A percentile compares a stretch with the other conserved stretches of the same genome.
These are phyloP conservation scores for Lentinula guzmanii DNA, from an alignment of 768 basidiomycete genomes.

Conservation along the genomic window DNA sequence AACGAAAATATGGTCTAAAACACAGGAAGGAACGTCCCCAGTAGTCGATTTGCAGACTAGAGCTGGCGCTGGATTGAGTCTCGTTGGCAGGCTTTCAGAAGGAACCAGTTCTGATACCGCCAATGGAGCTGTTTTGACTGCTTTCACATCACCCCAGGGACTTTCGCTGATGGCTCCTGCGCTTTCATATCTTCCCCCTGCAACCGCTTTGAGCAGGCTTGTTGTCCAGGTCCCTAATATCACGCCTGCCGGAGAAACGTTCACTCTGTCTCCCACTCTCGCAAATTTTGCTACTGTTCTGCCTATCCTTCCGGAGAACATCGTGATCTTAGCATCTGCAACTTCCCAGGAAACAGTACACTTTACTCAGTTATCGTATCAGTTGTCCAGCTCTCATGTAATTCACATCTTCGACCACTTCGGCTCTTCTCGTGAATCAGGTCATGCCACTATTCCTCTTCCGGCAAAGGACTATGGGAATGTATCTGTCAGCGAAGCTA, in stretches of 20 bases:
- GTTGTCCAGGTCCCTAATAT: slow-evolving; percentile 81
- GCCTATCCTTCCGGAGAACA: slow-evolving; percentile 54
- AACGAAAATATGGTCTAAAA: slow-evolving; percentile 59
- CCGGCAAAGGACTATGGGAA: slow-evolving; percentile 21
- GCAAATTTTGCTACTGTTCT: slow-evolving; percentile 58
- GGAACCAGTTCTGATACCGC: slow-evolving; percentile 67
- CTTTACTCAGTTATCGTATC: slow-evolving; percentile 73
- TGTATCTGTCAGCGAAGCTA: slow-evolving; percentile 36
- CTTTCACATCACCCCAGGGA: slow-evolving; percentile 80
- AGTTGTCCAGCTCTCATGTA: slow-evolving; percentile 58
- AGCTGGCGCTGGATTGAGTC: slow-evolving; percentile 74
- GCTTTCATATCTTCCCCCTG: slow-evolving; percentile 63
- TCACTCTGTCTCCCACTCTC: slow-evolving; percentile 74
- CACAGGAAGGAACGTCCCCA: slow-evolving; percentile 35
- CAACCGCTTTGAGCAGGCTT: slow-evolving; percentile 59
- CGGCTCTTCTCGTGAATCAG: slow-evolving; percentile 69
- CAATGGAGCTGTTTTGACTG: slow-evolving; percentile 58
- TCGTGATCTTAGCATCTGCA: slow-evolving; percentile 76
- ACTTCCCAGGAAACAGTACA: slow-evolving; percentile 80
- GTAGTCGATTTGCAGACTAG: slow-evolving; percentile 75
- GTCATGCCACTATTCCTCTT: slow-evolving; percentile 42
- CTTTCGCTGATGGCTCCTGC: slow-evolving; percentile 79
- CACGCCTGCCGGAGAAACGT: slow-evolving; percentile 55
- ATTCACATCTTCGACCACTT: slow-evolving; percentile 91
- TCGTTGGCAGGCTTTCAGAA: slow-evolving; percentile 76